phyloP scores from a whole-genome alignment of 176 grass and related monocot genomes.

The Phyllostachys edulis region DNA sequence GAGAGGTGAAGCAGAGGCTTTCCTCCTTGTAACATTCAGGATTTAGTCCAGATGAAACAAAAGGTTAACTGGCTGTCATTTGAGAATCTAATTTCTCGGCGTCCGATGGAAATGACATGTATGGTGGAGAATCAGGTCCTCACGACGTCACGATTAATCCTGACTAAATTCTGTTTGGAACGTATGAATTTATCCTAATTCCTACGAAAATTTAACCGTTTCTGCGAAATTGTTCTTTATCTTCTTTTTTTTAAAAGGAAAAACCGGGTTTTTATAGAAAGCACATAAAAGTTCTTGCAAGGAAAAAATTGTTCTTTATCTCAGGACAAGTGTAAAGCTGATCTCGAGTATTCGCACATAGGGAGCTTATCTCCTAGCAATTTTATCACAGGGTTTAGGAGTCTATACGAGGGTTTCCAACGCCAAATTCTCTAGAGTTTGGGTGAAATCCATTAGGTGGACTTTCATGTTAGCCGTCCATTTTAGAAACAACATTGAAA shows the following conservation, averaged over 20 bases:
- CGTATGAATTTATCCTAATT: no score
- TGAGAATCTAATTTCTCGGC: background rate
- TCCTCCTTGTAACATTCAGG: background rate
- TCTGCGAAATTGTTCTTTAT: background rate
- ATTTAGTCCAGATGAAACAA: background rate
- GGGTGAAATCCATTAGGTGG: background rate
- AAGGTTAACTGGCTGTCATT: background rate
- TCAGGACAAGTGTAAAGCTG: background rate
- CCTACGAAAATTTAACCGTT: no score
- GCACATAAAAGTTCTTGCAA: no score
- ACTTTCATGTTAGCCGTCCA: background rate
- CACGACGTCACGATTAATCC: no score
- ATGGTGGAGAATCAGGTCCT: background rate
- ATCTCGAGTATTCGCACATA: background rate
- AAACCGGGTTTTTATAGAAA: no score
- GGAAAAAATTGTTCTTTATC: background rate
- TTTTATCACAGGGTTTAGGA: background rate
- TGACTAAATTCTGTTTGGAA: no score
- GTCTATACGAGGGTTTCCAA: background rate
- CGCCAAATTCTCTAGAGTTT: background rate
- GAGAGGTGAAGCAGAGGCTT: background rate
- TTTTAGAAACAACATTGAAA: background rate
- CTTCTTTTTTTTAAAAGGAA: no score
- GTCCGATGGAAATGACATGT: background rate
- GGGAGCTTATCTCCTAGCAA: background rate